Evolutionary conservation across 352 stramenopile genomes (phyloP).

Genomic region (Peronospora destructor): DNA sequence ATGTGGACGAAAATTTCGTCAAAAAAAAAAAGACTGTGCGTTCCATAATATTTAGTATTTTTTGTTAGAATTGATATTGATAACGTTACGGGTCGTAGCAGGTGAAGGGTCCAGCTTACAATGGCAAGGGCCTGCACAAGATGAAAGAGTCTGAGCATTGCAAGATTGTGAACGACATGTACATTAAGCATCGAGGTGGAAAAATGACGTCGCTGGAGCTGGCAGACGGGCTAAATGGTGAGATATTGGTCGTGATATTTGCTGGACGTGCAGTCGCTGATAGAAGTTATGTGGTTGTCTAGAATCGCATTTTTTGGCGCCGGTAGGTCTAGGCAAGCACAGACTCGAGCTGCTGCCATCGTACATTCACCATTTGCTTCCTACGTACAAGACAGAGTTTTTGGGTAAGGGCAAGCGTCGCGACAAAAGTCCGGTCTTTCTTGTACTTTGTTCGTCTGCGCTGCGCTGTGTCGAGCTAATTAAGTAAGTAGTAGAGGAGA

Average conservation of each 20-base stretch:
- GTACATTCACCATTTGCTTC: constrained; percentile 70
- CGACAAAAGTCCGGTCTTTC: constrained; percentile 87
- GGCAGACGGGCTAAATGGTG: constrained; percentile 70
- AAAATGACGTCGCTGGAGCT: constrained; percentile 81
- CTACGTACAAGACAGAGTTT: constrained; percentile 74
- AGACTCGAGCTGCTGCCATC: constrained; percentile 60
- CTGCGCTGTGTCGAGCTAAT: constrained; percentile 88
- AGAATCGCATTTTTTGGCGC: constrained; percentile 60
- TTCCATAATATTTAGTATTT: background rate
- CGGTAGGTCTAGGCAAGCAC: constrained; percentile 70
- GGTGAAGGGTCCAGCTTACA: constrained; percentile 25
- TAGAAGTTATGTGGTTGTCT: constrained; percentile 1
- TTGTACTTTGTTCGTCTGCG: constrained; percentile 90
- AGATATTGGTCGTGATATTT: background rate
- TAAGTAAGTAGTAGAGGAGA: constrained; percentile 67
- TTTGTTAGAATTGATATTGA: background rate
- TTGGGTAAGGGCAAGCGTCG: constrained; percentile 61
- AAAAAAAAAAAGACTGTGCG: constrained; percentile 56
- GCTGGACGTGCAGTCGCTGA: background rate
- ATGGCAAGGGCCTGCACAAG: constrained; percentile 69
- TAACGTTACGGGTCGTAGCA: constrained; percentile 3
- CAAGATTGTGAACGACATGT: constrained; percentile 76
- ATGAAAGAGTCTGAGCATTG: constrained; percentile 73
- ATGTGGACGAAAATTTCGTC: constrained; percentile 7
- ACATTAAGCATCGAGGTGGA: constrained; percentile 64